A percentile compares a stretch with the other conserved stretches of the same genome.
Conservation (phyloP, 1,139 yeast genomes). For the Yamadazyma aaseri region DNA sequence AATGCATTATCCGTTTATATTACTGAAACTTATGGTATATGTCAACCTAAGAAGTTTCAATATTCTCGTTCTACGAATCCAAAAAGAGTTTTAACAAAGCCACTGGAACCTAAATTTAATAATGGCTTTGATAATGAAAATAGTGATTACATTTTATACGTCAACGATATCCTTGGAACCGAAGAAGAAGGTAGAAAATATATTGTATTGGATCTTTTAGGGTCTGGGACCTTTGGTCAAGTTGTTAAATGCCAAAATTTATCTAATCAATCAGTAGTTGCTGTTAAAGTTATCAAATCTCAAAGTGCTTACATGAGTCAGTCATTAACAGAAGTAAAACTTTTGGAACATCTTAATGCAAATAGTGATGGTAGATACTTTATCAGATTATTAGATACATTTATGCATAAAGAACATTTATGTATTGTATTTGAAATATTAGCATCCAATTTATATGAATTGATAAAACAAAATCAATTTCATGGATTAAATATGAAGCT, state of each 20-base stretch:
- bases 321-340: constrained; percentile 84
- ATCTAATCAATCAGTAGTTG: constrained; percentile 83
- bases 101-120: constrained; percentile 78
- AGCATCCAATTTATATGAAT: constrained; percentile 85
- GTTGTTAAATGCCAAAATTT: constrained; percentile 96
- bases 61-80: constrained; percentile 88
- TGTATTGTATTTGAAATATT: constrained; percentile 90
- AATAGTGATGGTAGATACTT: constrained; percentile 76
- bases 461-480: constrained; percentile 89
- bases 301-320: constrained; percentile 91
- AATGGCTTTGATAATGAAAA: constrained; percentile 88
- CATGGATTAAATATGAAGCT: constrained; percentile 83
- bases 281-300: constrained; percentile 92
- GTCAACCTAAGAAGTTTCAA: constrained; percentile 79
- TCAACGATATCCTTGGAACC: constrained; percentile 86
- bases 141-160: constrained; percentile 88
- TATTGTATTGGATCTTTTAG: constrained; percentile 84
- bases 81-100: constrained; percentile 87
- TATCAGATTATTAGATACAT: constrained; percentile 78
- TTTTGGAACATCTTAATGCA: constrained; percentile 76
- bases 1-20: constrained; percentile 77
- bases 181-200: constrained; percentile 88
- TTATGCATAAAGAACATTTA: constrained; percentile 88
- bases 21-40: constrained; percentile 77
- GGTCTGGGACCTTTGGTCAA: constrained; percentile 98